These are phyloP conservation scores for Nymphaea thermarum DNA, from an alignment of 164 flowering plant species.

Conservation along the genomic window DNA sequence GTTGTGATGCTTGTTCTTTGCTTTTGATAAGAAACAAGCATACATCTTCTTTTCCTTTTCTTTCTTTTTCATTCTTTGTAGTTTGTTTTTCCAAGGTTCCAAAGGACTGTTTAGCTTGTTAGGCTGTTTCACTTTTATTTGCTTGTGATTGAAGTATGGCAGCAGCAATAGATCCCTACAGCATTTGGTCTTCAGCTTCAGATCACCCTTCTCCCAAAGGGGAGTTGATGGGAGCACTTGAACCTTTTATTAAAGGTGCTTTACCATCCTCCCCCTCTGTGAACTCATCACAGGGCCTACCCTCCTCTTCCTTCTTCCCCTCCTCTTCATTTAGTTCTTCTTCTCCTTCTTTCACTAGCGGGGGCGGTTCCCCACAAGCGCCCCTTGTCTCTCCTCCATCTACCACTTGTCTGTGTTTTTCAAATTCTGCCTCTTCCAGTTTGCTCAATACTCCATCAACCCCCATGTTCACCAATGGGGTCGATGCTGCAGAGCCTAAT, in stretches of 20 bases:
- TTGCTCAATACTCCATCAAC: conserved; percentile 9
- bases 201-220: conserved; percentile 22
- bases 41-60: not conserved
- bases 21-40: not conserved
- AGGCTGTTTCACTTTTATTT: not conserved
- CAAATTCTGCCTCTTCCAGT: conserved; percentile 6
- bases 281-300: not conserved
- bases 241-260: conserved; percentile 85
- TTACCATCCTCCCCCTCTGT: conserved; percentile 10
- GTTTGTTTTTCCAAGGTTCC: not conserved
- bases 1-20: not conserved
- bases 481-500: conserved; percentile 3
- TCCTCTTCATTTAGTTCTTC: conserved; percentile 8
- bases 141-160: conserved; percentile 27
- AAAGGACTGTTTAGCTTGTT: not conserved
- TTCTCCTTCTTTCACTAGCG: conserved; percentile 10
- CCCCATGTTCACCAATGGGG: conserved; percentile 25
- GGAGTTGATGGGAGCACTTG: conserved; percentile 90
- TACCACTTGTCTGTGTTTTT: conserved; percentile 1
- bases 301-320: conserved; percentile 6
- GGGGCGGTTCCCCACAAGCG: conserved; percentile 4
- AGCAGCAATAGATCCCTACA: conserved; percentile 45
- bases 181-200: conserved; percentile 14
- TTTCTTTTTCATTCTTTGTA: conserved; percentile 13
- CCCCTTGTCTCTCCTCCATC: conserved; percentile 9